Percentiles rank a stretch among this genome's conserved stretches.
Evolutionary conservation across 2,329 filamentous ascomycete genomes (phyloP).

Genomic region (Lasiodiplodia sp.): DNA sequence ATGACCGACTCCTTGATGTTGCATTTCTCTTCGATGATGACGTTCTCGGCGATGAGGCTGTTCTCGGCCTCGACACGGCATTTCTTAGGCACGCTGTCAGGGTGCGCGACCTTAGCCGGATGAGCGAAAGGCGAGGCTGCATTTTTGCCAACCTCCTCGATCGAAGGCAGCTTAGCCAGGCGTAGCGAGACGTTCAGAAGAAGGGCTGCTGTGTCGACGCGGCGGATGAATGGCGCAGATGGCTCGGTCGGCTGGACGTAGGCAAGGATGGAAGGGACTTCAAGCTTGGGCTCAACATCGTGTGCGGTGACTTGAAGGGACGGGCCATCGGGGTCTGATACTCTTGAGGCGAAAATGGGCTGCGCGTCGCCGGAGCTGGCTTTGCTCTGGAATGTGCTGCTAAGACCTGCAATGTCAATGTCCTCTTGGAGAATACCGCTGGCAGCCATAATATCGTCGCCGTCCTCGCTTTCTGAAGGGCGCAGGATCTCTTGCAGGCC

Average conservation of each 20-base stretch:
- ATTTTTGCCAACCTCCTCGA: constrained; percentile 65
- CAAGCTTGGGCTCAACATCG: constrained; percentile 44
- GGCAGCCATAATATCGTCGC: constrained; percentile 35
- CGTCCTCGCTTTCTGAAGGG: constrained; percentile 51
- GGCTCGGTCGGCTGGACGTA: constrained; percentile 77
- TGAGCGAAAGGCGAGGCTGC: constrained; percentile 78
- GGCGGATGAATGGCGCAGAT: constrained; percentile 72
- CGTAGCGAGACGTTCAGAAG: constrained; percentile 83
- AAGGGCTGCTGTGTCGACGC: constrained; percentile 86
- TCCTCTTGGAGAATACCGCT: constrained; percentile 56
- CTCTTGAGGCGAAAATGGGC: constrained; percentile 46
- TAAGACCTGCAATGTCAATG: constrained; percentile 61
- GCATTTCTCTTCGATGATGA: constrained; percentile 84
- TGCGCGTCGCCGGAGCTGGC: constrained; percentile 5
- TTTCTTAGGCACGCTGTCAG: constrained; percentile 78
- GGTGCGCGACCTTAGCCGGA: constrained; percentile 79
- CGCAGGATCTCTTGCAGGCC: constrained; percentile 72
- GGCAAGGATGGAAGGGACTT: constrained; percentile 76
- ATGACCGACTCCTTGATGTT: constrained; percentile 94
- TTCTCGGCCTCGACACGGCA: constrained; percentile 85
- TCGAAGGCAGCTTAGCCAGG: constrained; percentile 81
- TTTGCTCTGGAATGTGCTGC: constrained; percentile 51
- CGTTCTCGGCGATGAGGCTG: constrained; percentile 85
- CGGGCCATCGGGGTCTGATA: constrained; percentile 42
- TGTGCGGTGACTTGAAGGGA: constrained; percentile 36